Conservation (phyloP, 257 asterid genomes). For the Jacaranda copaia region DNA sequence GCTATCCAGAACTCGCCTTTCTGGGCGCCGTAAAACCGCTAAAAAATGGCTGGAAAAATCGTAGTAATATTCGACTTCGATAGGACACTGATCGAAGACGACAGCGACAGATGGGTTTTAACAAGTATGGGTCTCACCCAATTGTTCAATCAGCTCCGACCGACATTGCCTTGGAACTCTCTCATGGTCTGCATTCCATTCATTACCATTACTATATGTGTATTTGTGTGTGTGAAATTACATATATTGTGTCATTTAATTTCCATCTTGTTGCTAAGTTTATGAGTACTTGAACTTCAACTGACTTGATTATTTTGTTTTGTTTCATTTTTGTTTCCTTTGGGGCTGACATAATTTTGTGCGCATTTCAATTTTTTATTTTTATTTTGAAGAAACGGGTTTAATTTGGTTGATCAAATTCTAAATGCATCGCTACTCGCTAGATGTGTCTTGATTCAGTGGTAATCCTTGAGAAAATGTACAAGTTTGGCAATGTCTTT, state of each 20-base stretch:
- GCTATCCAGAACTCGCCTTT: neutral
- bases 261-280: neutral
- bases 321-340: neutral
- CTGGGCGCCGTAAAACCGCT: constrained; percentile 18
- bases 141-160: constrained; percentile 67
- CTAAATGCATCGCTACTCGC: neutral
- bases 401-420: neutral
- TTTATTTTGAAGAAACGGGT: neutral
- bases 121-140: constrained; percentile 64
- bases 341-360: neutral
- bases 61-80: constrained; percentile 76
- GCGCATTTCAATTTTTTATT: neutral
- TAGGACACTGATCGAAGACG: constrained; percentile 78
- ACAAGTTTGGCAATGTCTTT: neutral
- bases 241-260: neutral
- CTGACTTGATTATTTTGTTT: neutral
- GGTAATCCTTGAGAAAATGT: neutral
- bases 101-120: constrained; percentile 81
- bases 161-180: constrained; percentile 77
- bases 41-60: constrained; percentile 48
- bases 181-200: constrained; percentile 66
- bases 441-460: neutral
- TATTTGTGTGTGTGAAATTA: neutral
- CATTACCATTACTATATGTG: neutral
- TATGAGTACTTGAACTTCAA: neutral